phyloP scores from a whole-genome alignment of 1,284 basidiomycete genomes.

The Leccinum solheimii region DNA sequence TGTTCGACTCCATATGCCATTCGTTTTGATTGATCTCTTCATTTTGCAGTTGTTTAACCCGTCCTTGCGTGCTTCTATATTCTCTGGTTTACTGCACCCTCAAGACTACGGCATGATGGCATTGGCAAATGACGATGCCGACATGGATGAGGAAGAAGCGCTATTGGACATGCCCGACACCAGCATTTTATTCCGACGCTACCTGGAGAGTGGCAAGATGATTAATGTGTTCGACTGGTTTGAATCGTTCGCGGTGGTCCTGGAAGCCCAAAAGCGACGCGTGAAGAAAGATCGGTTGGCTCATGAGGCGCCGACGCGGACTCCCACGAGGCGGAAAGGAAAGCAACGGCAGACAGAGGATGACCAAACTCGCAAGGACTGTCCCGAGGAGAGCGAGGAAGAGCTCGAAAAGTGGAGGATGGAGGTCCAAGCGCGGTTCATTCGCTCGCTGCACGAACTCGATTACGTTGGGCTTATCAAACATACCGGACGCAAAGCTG shows the following conservation, averaged over 20 bases:
- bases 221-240: conserved; percentile 85
- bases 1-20: neutral
- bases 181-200: conserved; percentile 71
- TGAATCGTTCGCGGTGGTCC: conserved; percentile 61
- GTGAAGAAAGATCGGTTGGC: conserved; percentile 24
- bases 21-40: conserved; percentile 14
- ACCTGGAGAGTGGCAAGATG: conserved; percentile 73
- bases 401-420: conserved; percentile 54
- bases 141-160: conserved; percentile 24
- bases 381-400: conserved; percentile 37
- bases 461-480: conserved; percentile 78
- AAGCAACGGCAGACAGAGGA: conserved; percentile 22
- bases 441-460: conserved; percentile 74
- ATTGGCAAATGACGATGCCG: conserved; percentile 8
- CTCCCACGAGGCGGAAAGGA: conserved; percentile 32
- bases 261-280: conserved; percentile 51
- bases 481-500: conserved; percentile 72
- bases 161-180: conserved; percentile 64
- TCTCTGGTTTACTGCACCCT: conserved; percentile 62
- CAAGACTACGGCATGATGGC: conserved; percentile 43
- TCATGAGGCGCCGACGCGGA: conserved; percentile 13
- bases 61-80: conserved; percentile 55
- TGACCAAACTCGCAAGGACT: conserved; percentile 13
- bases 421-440: conserved; percentile 73
- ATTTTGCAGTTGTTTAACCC: conserved; percentile 63